Base-by-base conservation (phyloP, 208 protist species). In the Acanthamoeba pearcei region DNA sequence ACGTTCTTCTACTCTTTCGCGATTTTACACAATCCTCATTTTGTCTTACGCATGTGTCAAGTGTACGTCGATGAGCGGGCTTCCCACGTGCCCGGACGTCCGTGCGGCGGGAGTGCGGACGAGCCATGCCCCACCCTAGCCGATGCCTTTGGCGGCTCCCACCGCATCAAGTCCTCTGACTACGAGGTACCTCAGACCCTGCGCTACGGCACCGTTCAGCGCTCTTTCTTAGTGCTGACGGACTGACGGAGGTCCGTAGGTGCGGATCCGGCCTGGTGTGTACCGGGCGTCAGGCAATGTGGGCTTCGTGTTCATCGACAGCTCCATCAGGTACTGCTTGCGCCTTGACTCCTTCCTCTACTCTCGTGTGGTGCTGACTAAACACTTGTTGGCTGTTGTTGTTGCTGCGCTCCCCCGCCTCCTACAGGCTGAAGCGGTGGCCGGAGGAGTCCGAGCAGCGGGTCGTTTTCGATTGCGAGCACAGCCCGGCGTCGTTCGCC, bases 391-490 rank as follows among this genome's bases (percentile, higher is more conserved):
- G 53, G 24, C 66, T 76, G 68, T 22, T 38, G 29, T 38, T 10
- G 68, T 38, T 76, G 22, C n/a, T 76, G 29, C 15, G 29, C 35
- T 76, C n/a, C n/a, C n/a, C n/a, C n/a, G n/a, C 0, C 68, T 29
- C 27, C 68, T 19, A 0, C 38, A 86, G 78, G 27, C 78, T 86
- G n/a, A 86, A 62, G 78, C 78, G 78, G n/a, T 86, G 78, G 78
- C 78, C 78, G 15, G 78, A 86, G 35, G 49, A 86, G 24, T 5
- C 12, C 4, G 70, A 57, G 12, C 46, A 86, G 35, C 38, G 24
- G 12, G 78, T 86, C 22, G 78, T 86, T 19, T 86, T 86, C 29
- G 78, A 86, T 86, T 86, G 78, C 49, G 78, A 86, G 78, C 78
- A 62, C 78, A 49, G 78, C 49, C 46, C 17, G 3, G 78, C 78